Evolutionary conservation across 75 land plant genomes (phyloP).

Genomic region (Ceratopteris richardii): DNA sequence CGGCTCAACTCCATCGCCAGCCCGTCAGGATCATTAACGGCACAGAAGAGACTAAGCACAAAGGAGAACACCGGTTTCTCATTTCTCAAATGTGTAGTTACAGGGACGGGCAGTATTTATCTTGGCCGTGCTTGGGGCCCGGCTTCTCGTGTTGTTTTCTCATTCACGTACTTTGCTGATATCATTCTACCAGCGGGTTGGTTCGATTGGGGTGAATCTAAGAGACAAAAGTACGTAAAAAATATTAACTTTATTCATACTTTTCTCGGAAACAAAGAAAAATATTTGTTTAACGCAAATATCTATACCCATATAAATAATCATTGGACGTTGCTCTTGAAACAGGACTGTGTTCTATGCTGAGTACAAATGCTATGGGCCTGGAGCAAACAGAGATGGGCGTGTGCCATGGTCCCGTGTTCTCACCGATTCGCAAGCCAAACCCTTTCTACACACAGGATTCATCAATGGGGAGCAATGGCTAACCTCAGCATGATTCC

Average conservation of each 20-base stretch:
- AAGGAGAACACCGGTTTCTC: constrained; percentile 22
- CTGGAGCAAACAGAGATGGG: constrained; percentile 24
- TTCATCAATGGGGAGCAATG: too few species aligned
- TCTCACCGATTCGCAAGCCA: too few species aligned
- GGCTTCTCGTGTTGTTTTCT: constrained; percentile 27
- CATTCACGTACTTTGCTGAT: constrained; percentile 15
- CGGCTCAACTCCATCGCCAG: constrained; percentile 34
- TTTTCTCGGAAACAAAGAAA: too few species aligned
- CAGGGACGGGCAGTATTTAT: constrained; percentile 24
- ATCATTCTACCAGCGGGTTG: constrained; percentile 23
- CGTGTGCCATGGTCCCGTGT: constrained; percentile 4
- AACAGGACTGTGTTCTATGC: constrained; percentile 28
- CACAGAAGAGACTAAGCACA: constrained; percentile 32
- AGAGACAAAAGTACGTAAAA: constrained; percentile 15
- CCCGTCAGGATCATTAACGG: constrained; percentile 58
- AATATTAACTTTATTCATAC: too few species aligned
- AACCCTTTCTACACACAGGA: too few species aligned
- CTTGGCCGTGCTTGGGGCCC: constrained; percentile 36
- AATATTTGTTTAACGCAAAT: too few species aligned
- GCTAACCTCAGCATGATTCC: too few species aligned
- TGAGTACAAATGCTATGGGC: constrained; percentile 21
- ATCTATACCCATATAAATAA: too few species aligned
- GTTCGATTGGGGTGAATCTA: constrained; percentile 26
- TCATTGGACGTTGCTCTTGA: too few species aligned
- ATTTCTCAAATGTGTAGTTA: constrained; percentile 27